These are phyloP conservation scores for Zalaria obscura DNA, from an alignment of 2,329 filamentous ascomycete species.

Conservation along the genomic window DNA sequence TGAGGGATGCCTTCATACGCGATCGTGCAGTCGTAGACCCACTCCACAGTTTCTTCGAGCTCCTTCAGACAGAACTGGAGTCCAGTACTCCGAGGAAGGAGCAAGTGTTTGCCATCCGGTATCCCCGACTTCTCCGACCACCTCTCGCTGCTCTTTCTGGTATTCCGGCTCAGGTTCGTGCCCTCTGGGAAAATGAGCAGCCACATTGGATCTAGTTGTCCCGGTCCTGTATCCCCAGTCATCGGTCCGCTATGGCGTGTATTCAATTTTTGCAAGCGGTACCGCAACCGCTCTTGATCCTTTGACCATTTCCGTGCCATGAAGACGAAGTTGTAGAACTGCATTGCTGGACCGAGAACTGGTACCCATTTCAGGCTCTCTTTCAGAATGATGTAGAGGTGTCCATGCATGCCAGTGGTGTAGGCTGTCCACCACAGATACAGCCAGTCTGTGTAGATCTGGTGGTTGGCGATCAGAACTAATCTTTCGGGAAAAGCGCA, in stretches of 20 bases:
- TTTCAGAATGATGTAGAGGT: conserved; percentile 82
- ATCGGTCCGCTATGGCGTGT: conserved; percentile 24
- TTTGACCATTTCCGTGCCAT: conserved; percentile 81
- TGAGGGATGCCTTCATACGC: conserved; percentile 89
- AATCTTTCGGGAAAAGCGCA: conserved; percentile 71
- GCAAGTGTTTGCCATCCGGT: conserved; percentile 52
- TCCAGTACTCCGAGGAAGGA: conserved; percentile 70
- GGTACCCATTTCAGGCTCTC: conserved; percentile 75
- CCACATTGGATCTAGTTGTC: conserved; percentile 58
- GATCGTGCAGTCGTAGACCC: conserved; percentile 85
- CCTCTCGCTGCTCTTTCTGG: conserved; percentile 50
- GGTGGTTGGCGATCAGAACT: conserved; percentile 77
- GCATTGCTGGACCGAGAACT: conserved; percentile 70
- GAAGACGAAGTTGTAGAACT: conserved; percentile 81
- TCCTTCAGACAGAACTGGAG: conserved; percentile 68
- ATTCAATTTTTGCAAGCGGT: conserved; percentile 61
- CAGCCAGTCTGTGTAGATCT: conserved; percentile 83
- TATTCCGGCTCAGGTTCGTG: conserved; percentile 68
- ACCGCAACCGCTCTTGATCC: conserved; percentile 59
- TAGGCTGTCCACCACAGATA: conserved; percentile 95
- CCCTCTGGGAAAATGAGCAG: conserved; percentile 78
- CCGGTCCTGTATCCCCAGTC: conserved; percentile 15
- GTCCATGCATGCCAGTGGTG: conserved; percentile 68
- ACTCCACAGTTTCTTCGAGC: conserved; percentile 59
- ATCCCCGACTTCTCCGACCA: conserved; percentile 66